Evolutionary conservation across 805 yeast genomes (phyloP).

Genomic region (Ogataea ganodermae): DNA sequence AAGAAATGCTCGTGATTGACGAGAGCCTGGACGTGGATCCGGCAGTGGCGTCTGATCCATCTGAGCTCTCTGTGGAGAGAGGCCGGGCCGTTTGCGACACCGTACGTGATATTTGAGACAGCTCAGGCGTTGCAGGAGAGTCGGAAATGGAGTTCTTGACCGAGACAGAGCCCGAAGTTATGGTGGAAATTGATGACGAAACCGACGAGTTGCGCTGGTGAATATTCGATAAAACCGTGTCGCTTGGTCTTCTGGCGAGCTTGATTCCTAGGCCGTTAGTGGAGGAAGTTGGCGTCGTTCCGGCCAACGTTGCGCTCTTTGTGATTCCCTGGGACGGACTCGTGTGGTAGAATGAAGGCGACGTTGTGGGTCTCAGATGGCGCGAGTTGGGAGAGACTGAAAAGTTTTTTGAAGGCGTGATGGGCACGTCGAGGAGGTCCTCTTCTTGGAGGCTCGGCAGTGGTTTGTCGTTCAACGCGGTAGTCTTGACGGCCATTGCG

Average conservation of each 20-base stretch:
- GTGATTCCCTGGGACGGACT: conserved; percentile 4
- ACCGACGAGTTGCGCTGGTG: conserved; percentile 14
- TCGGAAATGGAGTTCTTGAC: background rate
- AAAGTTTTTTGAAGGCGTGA: conserved; percentile 14
- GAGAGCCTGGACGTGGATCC: conserved; percentile 26
- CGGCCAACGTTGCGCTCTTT: conserved; percentile 7
- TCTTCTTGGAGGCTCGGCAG: conserved; percentile 23
- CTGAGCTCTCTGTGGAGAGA: conserved; percentile 24
- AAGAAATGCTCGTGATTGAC: conserved; percentile 28
- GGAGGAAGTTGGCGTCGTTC: conserved; percentile 2
- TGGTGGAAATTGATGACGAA: conserved; percentile 13
- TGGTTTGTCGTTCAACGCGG: conserved; percentile 6
- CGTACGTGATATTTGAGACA: background rate
- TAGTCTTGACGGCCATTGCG: conserved; percentile 3
- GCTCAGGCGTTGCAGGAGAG: background rate
- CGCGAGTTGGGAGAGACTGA: conserved; percentile 6
- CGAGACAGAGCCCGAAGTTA: conserved; percentile 6
- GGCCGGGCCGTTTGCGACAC: conserved; percentile 13
- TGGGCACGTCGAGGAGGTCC: conserved; percentile 25
- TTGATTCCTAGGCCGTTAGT: conserved; percentile 29
- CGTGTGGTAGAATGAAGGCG: conserved; percentile 1
- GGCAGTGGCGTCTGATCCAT: conserved; percentile 20
- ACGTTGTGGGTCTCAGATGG: background rate
- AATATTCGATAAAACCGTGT: conserved; percentile 21
- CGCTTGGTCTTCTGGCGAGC: conserved; percentile 30